Base-by-base conservation (phyloP, 257 asterid species). In the Echites panduratus region DNA sequence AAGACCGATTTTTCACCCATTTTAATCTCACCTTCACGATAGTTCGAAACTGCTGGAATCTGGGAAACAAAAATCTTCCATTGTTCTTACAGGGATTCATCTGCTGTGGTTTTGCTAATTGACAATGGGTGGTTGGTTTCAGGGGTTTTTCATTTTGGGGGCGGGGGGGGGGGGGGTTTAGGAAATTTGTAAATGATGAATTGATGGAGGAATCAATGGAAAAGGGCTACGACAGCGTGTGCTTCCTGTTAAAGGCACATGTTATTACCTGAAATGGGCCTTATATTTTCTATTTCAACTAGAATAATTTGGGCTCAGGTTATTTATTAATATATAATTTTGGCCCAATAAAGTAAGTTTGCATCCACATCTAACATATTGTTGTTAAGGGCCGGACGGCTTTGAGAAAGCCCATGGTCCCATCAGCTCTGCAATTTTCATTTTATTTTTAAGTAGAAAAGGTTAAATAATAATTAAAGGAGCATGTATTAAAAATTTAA, bases 1-100 rank as follows among this genome's bases (percentile, higher is more conserved):
- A 24, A 1, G 91, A 84, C 0, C 99, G 90, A 45, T 89, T 94
- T 71, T 89, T 94, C 53, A 88, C 97, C 97, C 99, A 94, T 87
- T 94, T 94, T 44, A 94, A 68, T n/a, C 97, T 91, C 13, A 94
- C 97, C 81, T 86, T 89, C 10, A 85, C 84, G 16, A 91, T 84
- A 26, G 78, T 76, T 64, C 97, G 83, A 73, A 70, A 32, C 5
- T 86, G 95, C 0, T 77, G 83, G 43, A 84, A 63, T 38, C 38
- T 67, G 20, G 49, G 32, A 0, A 41, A 41, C 40, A 43, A 14
- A 66, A 4, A 74, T 22, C 19, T 32, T 8, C 58, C 24, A 24
- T 44, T 19, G 49, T 35, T 14, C 58, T 26, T 53, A 29, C 20
- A 9, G 9, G 20, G 16, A 29, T n/a, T 70, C 73, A 59, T 72